Percentiles rank a stretch among this genome's conserved stretches.
phyloP scores from a whole-genome alignment of 2,329 filamentous ascomycete genomes.

The Nemania bipapillata region DNA sequence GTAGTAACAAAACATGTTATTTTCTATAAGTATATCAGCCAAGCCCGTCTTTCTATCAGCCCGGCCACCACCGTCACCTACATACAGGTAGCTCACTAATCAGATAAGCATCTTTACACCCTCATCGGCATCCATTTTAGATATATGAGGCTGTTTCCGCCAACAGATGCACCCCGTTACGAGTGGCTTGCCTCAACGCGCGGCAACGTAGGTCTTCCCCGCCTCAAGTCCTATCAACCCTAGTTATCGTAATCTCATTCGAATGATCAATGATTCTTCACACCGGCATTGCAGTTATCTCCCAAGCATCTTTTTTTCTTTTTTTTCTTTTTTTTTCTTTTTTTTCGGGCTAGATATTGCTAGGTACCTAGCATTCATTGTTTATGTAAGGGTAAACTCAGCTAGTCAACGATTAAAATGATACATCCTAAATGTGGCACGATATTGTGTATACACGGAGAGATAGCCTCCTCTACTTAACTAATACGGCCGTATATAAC shows the following conservation, averaged over 20 bases:
- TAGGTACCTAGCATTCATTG: neutral
- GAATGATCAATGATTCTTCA: neutral
- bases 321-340: too few relatives aligned
- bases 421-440: too few relatives aligned
- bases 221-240: slow-evolving; percentile 30
- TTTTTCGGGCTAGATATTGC: too few relatives aligned
- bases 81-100: too few relatives aligned
- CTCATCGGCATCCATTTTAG: neutral
- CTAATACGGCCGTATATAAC: neutral
- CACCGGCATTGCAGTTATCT: neutral
- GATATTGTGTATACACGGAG: too few relatives aligned
- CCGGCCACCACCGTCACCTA: too few relatives aligned
- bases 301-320: too few relatives aligned
- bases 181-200: slow-evolving; percentile 16
- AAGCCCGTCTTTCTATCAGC: too few relatives aligned
- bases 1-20: too few relatives aligned
- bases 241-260: slow-evolving; percentile 2
- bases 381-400: neutral
- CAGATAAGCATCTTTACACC: neutral
- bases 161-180: neutral
- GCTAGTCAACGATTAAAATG: too few relatives aligned
- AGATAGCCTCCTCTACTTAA: neutral
- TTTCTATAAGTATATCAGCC: too few relatives aligned
- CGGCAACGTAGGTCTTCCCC: slow-evolving; percentile 45
- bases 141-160: neutral